A percentile compares a stretch with the other conserved stretches of the same genome.
These are phyloP conservation scores for Hypoxylon sp. DNA, from an alignment of 2,329 filamentous ascomycete genomes.

Conservation along the genomic window DNA sequence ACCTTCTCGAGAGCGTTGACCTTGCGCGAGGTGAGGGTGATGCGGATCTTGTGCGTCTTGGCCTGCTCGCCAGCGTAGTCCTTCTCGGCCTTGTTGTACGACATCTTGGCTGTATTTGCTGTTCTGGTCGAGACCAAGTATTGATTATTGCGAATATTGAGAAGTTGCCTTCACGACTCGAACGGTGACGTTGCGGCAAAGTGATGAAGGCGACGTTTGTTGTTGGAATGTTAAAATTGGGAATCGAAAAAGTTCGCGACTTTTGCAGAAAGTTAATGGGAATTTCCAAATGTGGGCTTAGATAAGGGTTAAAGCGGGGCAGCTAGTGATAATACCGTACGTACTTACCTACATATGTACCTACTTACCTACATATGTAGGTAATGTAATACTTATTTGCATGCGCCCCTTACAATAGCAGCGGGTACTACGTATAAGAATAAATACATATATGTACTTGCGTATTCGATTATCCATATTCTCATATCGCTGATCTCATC, in stretches of 20 bases:
- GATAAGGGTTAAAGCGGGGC: conserved; percentile 43
- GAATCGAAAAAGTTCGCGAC: conserved; percentile 41
- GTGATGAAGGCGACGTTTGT: conserved; percentile 74
- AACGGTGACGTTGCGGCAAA: conserved; percentile 81
- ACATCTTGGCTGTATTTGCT: conserved; percentile 74
- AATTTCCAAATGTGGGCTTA: conserved; percentile 36
- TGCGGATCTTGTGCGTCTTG: conserved; percentile 98
- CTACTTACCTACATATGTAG: no score
- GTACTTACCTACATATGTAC: no score
- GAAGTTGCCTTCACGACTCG: conserved; percentile 81
- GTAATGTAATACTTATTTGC: no score
- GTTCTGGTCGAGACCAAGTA: conserved; percentile 37
- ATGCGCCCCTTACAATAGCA: no score
- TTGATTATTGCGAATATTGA: conserved; percentile 8
- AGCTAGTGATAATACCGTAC: conserved; percentile 12
- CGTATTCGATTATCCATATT: conserved; percentile 8
- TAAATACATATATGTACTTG: background rate
- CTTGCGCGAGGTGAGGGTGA: conserved; percentile 96
- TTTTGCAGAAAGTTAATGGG: conserved; percentile 20
- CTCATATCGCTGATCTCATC: background rate
- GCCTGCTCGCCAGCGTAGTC: conserved; percentile 75
- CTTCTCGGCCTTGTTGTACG: conserved; percentile 96
- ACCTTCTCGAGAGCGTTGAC: conserved; percentile 97
- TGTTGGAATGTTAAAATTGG: conserved; percentile 38
- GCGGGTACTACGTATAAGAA: background rate